Evolutionary conservation across 2,329 filamentous ascomycete genomes (phyloP).

Genomic region (Cordyceps militaris): DNA sequence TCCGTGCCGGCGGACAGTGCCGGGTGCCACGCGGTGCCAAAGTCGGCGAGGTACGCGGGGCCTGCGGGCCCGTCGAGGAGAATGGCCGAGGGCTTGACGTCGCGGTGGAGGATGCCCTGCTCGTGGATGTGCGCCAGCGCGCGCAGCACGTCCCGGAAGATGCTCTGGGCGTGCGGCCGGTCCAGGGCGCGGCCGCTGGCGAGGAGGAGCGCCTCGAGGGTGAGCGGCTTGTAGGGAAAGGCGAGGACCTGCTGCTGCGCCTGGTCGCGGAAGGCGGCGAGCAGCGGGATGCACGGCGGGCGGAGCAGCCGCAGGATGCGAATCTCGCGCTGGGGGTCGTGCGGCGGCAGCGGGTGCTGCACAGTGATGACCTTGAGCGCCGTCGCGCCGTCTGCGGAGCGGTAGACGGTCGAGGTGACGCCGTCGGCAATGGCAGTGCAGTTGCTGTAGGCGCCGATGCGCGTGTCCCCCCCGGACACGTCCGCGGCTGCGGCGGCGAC

Average conservation of each 20-base stretch:
- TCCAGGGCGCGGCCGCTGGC: slow-evolving; percentile 25
- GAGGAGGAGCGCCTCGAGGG: slow-evolving; percentile 61
- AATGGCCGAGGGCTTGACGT: slow-evolving; percentile 89
- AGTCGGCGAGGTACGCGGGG: slow-evolving; percentile 77
- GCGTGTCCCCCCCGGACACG: slow-evolving; percentile 26
- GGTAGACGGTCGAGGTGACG: slow-evolving; percentile 78
- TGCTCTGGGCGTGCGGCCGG: slow-evolving; percentile 28
- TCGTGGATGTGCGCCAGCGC: slow-evolving; percentile 67
- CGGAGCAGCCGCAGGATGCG: slow-evolving; percentile 59
- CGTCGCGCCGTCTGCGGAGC: slow-evolving; percentile 39
- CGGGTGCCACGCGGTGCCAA: slow-evolving; percentile 83
- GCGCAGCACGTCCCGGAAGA: slow-evolving; percentile 60
- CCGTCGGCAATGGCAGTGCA: slow-evolving; percentile 57
- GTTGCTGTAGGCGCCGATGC: slow-evolving; percentile 45
- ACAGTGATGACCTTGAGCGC: slow-evolving; percentile 85
- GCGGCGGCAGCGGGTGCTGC: slow-evolving; percentile 66
- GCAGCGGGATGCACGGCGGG: slow-evolving; percentile 55
- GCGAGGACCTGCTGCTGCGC: slow-evolving; percentile 67
- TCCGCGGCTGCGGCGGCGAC: neutral
- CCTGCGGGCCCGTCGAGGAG: slow-evolving; percentile 61
- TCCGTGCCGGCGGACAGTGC: slow-evolving; percentile 53
- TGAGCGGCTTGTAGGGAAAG: slow-evolving; percentile 76
- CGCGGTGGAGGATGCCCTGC: slow-evolving; percentile 78
- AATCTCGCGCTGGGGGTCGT: slow-evolving; percentile 74
- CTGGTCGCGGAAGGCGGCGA: slow-evolving; percentile 67